phyloP scores from a whole-genome alignment of 169 alveolate genomes.

The Plasmodium adleri region DNA sequence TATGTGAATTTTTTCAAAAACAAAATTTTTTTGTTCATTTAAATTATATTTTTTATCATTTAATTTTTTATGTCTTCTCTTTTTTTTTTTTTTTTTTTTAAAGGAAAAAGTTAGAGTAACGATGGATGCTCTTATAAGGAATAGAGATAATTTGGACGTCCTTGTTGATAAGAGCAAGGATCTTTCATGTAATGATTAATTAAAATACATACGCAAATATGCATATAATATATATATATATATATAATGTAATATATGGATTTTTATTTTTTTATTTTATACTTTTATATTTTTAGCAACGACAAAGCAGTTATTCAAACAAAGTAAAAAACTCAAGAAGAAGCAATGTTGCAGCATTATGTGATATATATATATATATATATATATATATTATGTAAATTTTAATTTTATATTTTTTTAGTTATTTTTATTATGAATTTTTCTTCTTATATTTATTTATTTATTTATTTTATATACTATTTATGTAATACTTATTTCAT shows the following conservation, averaged over 20 bases:
- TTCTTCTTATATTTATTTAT: background rate
- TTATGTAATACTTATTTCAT: background rate
- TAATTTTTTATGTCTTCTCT: background rate
- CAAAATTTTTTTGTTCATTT: too few relatives aligned
- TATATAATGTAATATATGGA: background rate
- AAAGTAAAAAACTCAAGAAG: constrained; percentile 74
- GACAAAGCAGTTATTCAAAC: constrained; percentile 72
- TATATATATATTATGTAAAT: background rate
- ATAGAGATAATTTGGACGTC: constrained; percentile 75
- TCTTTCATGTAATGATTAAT: constrained; percentile 50
- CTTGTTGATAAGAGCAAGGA: constrained; percentile 77
- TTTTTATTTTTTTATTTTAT: constrained; percentile 4
- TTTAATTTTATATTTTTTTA: constrained; percentile 14
- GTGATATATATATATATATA: constrained; percentile 16
- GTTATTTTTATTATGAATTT: constrained; percentile 1
- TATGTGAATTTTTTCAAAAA: too few relatives aligned
- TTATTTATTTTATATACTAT: constrained; percentile 2
- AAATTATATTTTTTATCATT: background rate
- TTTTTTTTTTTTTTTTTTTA: background rate
- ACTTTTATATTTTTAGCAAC: constrained; percentile 31
- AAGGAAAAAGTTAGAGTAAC: constrained; percentile 75
- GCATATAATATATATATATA: too few relatives aligned
- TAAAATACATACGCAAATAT: too few relatives aligned
- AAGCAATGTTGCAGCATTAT: constrained; percentile 65
- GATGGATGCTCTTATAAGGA: constrained; percentile 73